These are phyloP conservation scores for Komagataella kurtzmanii DNA, from an alignment of 805 yeast genomes.

Conservation along the genomic window DNA sequence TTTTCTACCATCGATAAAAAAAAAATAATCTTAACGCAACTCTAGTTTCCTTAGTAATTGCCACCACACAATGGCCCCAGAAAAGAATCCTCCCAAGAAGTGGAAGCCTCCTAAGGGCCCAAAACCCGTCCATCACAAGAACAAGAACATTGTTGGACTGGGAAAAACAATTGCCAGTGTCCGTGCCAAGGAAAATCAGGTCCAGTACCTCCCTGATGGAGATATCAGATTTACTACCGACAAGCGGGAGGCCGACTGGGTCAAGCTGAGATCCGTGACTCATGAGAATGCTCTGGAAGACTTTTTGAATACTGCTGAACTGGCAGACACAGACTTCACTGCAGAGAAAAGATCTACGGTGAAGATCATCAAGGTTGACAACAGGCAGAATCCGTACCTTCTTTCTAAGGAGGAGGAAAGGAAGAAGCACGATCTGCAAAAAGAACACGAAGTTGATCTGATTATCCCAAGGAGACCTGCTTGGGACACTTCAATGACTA, in stretches of 20 bases:
- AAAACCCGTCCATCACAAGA: slow-evolving; percentile 73
- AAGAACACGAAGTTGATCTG: slow-evolving; percentile 50
- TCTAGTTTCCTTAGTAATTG: neutral
- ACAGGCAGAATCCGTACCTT: slow-evolving; percentile 34
- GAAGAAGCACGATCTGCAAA: slow-evolving; percentile 45
- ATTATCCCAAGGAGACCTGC: slow-evolving; percentile 88
- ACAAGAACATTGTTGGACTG: slow-evolving; percentile 71
- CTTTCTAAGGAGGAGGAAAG: slow-evolving; percentile 56
- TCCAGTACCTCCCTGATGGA: slow-evolving; percentile 70
- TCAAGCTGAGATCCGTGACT: slow-evolving; percentile 82
- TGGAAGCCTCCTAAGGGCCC: slow-evolving; percentile 92
- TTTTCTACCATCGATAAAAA: neutral
- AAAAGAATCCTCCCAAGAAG: slow-evolving; percentile 42
- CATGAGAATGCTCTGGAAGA: slow-evolving; percentile 92
- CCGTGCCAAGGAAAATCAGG: slow-evolving; percentile 53
- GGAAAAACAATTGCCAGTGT: slow-evolving; percentile 76
- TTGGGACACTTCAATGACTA: slow-evolving; percentile 67
- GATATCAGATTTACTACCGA: slow-evolving; percentile 82
- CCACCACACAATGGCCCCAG: slow-evolving; percentile 20
- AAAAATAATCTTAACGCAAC: neutral
- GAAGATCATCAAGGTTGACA: slow-evolving; percentile 66
- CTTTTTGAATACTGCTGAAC: slow-evolving; percentile 86
- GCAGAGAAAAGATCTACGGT: slow-evolving; percentile 81
- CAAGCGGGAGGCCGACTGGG: slow-evolving; percentile 79
- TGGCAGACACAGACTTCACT: slow-evolving; percentile 92